A percentile compares a stretch with the other conserved stretches of the same genome.
Evolutionary conservation across 1,284 basidiomycete species (phyloP).

Genomic region (Butyriboletus appendiculatus): DNA sequence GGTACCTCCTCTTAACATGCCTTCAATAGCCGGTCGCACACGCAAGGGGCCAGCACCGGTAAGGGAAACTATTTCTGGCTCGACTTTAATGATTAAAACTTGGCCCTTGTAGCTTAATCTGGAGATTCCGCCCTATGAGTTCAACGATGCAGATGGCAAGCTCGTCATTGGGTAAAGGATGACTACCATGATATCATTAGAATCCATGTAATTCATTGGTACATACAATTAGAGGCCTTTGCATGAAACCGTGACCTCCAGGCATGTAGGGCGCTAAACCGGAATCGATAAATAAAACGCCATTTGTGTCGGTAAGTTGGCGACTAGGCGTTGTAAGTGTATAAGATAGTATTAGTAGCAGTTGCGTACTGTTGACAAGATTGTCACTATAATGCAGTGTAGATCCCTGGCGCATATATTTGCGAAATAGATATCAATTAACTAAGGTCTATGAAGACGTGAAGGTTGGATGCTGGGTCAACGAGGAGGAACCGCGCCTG

Average conservation of each 20-base stretch:
- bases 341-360: not conserved
- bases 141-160: constrained; percentile 88
- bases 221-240: constrained; percentile 27
- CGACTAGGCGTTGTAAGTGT: not conserved
- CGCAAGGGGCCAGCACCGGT: constrained; percentile 95
- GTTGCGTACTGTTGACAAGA: too few relatives aligned
- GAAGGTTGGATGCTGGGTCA: constrained; percentile 4
- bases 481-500: constrained; percentile 11
- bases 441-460: not conserved
- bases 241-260: constrained; percentile 1
- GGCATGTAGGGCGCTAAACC: not conserved
- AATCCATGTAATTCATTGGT: constrained; percentile 21
- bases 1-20: constrained; percentile 10
- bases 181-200: constrained; percentile 12
- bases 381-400: not conserved
- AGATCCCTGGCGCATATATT: not conserved
- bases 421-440: not conserved
- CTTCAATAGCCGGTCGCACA: constrained; percentile 77
- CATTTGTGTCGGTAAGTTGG: not conserved
- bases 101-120: constrained; percentile 76
- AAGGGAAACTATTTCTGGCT: constrained; percentile 34
- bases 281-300: not conserved
- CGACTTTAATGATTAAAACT: constrained; percentile 12
- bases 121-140: constrained; percentile 86
- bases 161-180: constrained; percentile 82